Base-by-base conservation (phyloP, 176 grass and related monocot species). In the Musa troglodytarum region DNA sequence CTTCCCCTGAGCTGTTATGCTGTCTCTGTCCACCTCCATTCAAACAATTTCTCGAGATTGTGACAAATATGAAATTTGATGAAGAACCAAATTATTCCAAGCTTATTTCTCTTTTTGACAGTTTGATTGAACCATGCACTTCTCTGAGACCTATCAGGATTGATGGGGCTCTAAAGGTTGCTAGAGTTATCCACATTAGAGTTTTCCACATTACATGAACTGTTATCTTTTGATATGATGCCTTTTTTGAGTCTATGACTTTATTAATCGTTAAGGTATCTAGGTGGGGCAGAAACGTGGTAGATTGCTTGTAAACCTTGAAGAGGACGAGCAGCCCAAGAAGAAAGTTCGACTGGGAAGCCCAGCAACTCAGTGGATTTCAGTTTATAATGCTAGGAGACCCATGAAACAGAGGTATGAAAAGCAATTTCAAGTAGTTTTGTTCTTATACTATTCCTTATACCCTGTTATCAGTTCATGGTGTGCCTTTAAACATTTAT, bases 361-460 rank as follows among this genome's bases (percentile, higher is more conserved):
- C 75, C 89, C 88, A 74, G 88, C 88, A 50, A 76, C 84, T 67
- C 92, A 96, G 80, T 96, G 92, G 92, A 87, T 96, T 79, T 96
- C 92, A 66, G 88, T 92, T 79, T 96, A 96, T 78, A 92, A 89
- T 87, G 82, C 84, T 87, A 85, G 88, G 52, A 78, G 77, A 15
- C 88, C 88, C 52, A 96, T 96, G 92, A 96, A 96, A 72, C 92
- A 96, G 65, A 88, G 92, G 88, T 96, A 85, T 25, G n/a, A n/a
- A 20, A 70, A 51, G 21, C 16, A 70, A 12, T 10, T 15, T 50
- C 16, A 28, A 28, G 16, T 68, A 13, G 15, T 68, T 67, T 16
- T 68, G 14, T 68, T 68, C 26, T 34, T 68, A 26, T 29, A 43
- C 25, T 68, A 7, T 6, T 43, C 34, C 34, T 43, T 43, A 43